phyloP scores from a whole-genome alignment of 345 rosid species.

The Syzygium grande region DNA sequence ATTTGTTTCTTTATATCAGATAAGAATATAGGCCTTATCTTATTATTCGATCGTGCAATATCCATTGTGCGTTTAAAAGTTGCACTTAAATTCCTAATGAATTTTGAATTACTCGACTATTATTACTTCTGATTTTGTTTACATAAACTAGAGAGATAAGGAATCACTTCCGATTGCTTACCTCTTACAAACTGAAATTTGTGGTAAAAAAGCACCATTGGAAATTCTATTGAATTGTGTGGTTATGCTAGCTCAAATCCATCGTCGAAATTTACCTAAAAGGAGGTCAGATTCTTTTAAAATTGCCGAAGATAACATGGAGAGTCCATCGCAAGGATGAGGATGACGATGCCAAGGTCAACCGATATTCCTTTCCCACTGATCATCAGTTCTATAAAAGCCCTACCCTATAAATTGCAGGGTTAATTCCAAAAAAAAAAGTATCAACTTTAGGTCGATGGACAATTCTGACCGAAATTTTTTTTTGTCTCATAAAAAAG shows the following conservation, averaged over 20 bases:
- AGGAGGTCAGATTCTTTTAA: background rate
- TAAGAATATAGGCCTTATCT: background rate
- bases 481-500: too few species aligned
- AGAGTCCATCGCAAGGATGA: background rate
- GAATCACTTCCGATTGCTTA: too few species aligned
- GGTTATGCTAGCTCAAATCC: background rate
- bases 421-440: too few species aligned
- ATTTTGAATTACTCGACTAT: too few species aligned
- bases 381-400: background rate
- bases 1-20: background rate
- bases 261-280: background rate
- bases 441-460: too few species aligned
- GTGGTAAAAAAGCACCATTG: background rate
- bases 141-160: background rate
- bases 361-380: background rate
- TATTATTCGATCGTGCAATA: background rate
- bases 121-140: too few species aligned
- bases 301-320: background rate
- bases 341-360: background rate
- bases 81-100: background rate
- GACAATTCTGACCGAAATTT: too few species aligned
- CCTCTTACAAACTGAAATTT: background rate
- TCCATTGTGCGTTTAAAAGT: background rate
- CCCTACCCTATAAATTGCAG: background rate
- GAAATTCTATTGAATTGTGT: background rate